Percentiles rank a stretch among this genome's conserved stretches.
Conservation (phyloP, 306 rosid genomes). For the Spatholobus suberectus region DNA sequence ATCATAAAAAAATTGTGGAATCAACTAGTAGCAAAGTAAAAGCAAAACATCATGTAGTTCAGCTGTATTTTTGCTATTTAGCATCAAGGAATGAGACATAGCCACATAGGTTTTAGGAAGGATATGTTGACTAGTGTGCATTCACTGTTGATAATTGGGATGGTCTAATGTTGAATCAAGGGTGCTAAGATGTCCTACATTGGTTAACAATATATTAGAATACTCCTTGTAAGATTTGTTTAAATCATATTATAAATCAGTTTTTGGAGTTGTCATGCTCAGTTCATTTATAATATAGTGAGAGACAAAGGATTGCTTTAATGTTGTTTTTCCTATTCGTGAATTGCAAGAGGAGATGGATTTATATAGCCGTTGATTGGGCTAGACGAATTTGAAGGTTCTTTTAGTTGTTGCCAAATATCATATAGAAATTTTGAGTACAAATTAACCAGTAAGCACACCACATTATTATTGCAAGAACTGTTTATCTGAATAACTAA, state of each 20-base stretch:
- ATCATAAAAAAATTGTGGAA: no score
- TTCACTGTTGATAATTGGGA: not conserved
- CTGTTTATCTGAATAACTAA: no score
- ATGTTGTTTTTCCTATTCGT: not conserved
- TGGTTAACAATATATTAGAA: no score
- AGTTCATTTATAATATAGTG: not conserved
- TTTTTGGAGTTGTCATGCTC: not conserved
- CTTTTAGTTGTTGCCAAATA: no score
- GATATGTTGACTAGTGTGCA: not conserved
- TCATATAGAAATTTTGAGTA: no score
- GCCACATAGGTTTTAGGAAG: not conserved
- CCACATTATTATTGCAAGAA: not conserved
- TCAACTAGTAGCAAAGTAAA: not conserved
- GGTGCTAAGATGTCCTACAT: not conserved
- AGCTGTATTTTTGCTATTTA: not conserved
- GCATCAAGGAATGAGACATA: not conserved
- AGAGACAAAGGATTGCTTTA: not conserved
- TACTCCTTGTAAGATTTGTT: not conserved
- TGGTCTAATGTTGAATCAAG: constrained; percentile 20
- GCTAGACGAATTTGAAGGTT: no score
- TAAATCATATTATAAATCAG: no score
- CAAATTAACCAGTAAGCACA: no score
- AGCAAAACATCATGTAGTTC: not conserved
- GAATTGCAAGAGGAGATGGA: not conserved
- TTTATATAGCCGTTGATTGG: not conserved